Base-by-base conservation (phyloP, 73 alveolate genomes). In the Paramecium sexaurelia region DNA sequence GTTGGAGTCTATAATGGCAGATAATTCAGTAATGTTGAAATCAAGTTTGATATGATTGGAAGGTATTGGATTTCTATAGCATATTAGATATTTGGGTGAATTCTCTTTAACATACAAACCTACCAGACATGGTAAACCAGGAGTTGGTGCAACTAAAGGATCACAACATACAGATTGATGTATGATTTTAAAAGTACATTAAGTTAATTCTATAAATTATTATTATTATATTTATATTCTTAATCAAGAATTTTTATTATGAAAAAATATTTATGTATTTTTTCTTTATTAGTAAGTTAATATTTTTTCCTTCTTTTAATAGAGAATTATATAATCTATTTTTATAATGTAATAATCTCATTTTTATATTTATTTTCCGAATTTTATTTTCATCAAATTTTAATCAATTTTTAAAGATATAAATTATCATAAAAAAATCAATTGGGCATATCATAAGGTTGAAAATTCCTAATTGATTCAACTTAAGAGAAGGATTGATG, bases 21-120 rank as follows among this genome's bases (percentile, higher is more conserved):
- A 85, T 92, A 91, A 85, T 97, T 95, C 96, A 93, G 85, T 94
- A 93, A 95, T 66, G 97, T 97, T 91, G 99, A 97, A 95, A 94
- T 97, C 94, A 97, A 96, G 87, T 95, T 98, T 71, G 99, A 96
- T 95, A 97, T 97, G 99, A 95, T 97, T 88, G 99, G 99, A 35
- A 95, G 94, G 92, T 85, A 55, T 27, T 15, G 3, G 9, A 5
- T 36, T 29, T 17, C 45, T 9, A 29, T 55, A 55, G 43, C 56
- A 27, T 27, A 55, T 78, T 45, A 37, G 87, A 88, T 92, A 94
- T 94, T 87, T 94, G 55, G 97, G 93, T 68, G 97, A 94, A 94
- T 94, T 92, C 91, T 90, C 96, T n/a, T 55, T 94, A 87, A 92
- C 97, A 41, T 94, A 94, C 71, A 94, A 75, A 86, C 94, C 94